Evolutionary conservation across 768 basidiomycete species (phyloP).

Genomic region (Agrocybe chaxingu): DNA sequence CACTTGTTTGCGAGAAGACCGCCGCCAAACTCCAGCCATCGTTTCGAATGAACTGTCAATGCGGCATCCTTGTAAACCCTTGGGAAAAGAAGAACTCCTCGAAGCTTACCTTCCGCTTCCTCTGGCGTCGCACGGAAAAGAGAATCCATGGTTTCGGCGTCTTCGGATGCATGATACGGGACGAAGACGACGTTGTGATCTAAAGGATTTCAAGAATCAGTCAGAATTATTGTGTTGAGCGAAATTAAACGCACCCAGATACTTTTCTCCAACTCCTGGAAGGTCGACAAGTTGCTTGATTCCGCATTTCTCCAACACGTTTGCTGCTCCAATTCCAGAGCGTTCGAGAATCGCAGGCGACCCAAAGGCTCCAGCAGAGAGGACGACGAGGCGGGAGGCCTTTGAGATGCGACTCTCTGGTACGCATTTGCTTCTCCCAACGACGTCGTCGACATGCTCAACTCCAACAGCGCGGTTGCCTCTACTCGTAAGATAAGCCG

Average conservation of each 20-base stretch:
- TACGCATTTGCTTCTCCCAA: conserved; percentile 19
- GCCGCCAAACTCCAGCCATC: conserved; percentile 32
- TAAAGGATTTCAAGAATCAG: conserved; percentile 12
- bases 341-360: conserved; percentile 53
- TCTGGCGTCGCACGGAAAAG: conserved; percentile 38
- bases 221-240: background rate
- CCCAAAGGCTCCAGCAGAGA: conserved; percentile 51
- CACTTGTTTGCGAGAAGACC: conserved; percentile 58
- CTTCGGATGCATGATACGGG: conserved; percentile 41
- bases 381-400: conserved; percentile 43
- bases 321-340: conserved; percentile 53
- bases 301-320: conserved; percentile 41
- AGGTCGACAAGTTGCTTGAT: conserved; percentile 55
- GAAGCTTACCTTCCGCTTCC: conserved; percentile 35
- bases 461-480: conserved; percentile 44
- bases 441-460: conserved; percentile 41
- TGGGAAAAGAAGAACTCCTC: background rate
- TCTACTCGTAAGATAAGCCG: conserved; percentile 17
- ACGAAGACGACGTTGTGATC: conserved; percentile 38
- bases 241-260: conserved; percentile 33
- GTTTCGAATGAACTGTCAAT: conserved; percentile 14
- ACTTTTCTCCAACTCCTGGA: conserved; percentile 74
- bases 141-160: conserved; percentile 46
- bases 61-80: background rate
- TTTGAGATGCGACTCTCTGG: conserved; percentile 21